These are phyloP conservation scores for Mortierella antarctica DNA, from an alignment of 192 early-diverging fungal species.

Conservation along the genomic window DNA sequence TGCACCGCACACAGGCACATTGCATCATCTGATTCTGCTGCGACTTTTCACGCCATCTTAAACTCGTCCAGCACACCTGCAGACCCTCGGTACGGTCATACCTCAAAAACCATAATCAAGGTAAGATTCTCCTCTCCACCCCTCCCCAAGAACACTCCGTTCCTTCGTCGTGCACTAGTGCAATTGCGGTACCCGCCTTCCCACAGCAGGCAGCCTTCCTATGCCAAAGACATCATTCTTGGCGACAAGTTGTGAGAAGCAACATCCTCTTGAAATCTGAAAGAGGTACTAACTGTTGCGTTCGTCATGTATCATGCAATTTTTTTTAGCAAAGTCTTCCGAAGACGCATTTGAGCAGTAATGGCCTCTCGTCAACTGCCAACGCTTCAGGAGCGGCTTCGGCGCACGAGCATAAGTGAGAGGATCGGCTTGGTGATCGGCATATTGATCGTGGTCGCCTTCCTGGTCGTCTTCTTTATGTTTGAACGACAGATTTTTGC, in stretches of 20 bases:
- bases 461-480: conserved; percentile 24
- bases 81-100: neutral
- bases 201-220: neutral
- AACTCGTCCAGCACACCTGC: neutral
- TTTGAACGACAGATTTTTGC: conserved; percentile 44
- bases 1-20: neutral
- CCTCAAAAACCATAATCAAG: neutral
- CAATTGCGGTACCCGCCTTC: neutral
- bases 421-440: neutral
- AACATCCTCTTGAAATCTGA: too few relatives aligned
- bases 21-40: neutral
- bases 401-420: neutral
- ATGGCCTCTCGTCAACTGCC: conserved; percentile 7
- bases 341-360: neutral
- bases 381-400: conserved; percentile 26
- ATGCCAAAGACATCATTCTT: too few relatives aligned
- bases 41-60: neutral
- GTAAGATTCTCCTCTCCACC: neutral
- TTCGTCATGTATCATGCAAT: neutral
- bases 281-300: neutral
- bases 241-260: too few relatives aligned
- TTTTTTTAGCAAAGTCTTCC: neutral
- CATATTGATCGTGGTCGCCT: conserved; percentile 5
- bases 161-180: too few relatives aligned
- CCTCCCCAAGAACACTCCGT: neutral